phyloP scores from a whole-genome alignment of 2,329 filamentous ascomycete species.

The Botrytis porri region DNA sequence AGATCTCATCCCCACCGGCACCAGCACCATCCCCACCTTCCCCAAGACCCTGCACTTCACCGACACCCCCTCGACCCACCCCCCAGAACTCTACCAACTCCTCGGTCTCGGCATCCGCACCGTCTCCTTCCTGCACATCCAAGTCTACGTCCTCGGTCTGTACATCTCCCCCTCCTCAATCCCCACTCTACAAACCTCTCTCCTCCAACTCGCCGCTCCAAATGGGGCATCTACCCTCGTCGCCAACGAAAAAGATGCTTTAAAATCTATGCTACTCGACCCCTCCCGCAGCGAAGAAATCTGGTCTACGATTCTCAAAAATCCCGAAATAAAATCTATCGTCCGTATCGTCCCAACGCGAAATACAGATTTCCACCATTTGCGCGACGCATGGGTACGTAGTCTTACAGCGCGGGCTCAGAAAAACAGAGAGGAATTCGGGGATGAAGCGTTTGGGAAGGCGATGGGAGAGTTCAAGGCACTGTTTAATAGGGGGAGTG shows the following conservation, averaged over 20 bases:
- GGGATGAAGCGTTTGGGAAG: slow-evolving; percentile 72
- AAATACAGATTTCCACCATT: slow-evolving; percentile 89
- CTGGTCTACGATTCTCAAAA: slow-evolving; percentile 69
- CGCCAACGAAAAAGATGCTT: slow-evolving; percentile 70
- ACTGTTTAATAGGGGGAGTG: slow-evolving; percentile 76
- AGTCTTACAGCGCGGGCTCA: slow-evolving; percentile 74
- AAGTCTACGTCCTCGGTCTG: slow-evolving; percentile 92
- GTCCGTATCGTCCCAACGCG: slow-evolving; percentile 86
- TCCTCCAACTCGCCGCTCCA: slow-evolving; percentile 73
- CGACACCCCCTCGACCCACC: slow-evolving; percentile 72
- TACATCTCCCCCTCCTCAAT: slow-evolving; percentile 87
- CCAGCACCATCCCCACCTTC: slow-evolving; percentile 36
- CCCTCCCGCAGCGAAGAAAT: slow-evolving; percentile 64
- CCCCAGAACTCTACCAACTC: slow-evolving; percentile 70
- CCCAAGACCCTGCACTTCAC: slow-evolving; percentile 80
- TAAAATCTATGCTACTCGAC: slow-evolving; percentile 69
- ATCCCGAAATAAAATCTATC: slow-evolving; percentile 67
- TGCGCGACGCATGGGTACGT: slow-evolving; percentile 87
- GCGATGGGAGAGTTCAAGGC: slow-evolving; percentile 75
- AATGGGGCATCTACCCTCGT: slow-evolving; percentile 75
- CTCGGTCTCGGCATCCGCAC: slow-evolving; percentile 84
- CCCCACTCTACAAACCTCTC: slow-evolving; percentile 70
- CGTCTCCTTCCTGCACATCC: slow-evolving; percentile 83
- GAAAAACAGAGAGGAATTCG: slow-evolving; percentile 46
- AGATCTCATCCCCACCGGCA: slow-evolving; percentile 42